phyloP scores from a whole-genome alignment of 148 eudicot species.

The Vaccinium macrocarpon region DNA sequence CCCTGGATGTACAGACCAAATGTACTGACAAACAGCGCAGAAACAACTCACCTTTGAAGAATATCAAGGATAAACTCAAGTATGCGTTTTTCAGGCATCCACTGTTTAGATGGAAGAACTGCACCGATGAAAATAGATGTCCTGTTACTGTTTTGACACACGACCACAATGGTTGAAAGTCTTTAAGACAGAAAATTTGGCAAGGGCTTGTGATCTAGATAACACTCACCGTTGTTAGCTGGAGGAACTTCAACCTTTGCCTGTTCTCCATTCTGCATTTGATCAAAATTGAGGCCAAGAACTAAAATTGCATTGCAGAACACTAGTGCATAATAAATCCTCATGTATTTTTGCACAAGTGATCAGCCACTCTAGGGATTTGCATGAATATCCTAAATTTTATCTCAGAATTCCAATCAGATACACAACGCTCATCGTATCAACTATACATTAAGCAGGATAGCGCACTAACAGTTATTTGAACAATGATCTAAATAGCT shows the following conservation, averaged over 20 bases:
- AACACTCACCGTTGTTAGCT: conserved; percentile 9
- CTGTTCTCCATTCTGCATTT: neutral
- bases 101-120: neutral
- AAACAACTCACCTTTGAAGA: conserved; percentile 17
- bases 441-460: neutral
- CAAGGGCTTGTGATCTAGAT: neutral
- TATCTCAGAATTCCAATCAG: neutral
- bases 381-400: neutral
- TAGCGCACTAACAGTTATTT: neutral
- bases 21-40: neutral
- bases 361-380: neutral
- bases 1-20: neutral
- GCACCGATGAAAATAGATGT: conserved; percentile 1
- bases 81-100: conserved; percentile 9
- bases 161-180: neutral
- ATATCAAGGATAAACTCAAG: conserved; percentile 20
- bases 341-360: neutral
- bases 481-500: neutral
- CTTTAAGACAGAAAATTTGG: neutral
- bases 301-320: neutral
- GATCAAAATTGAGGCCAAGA: conserved; percentile 6
- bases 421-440: neutral
- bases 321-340: neutral
- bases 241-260: neutral
- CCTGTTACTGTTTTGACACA: neutral